Evolutionary conservation across 148 eudicot genomes (phyloP).

Genomic region (Dysphania ambrosioides): DNA sequence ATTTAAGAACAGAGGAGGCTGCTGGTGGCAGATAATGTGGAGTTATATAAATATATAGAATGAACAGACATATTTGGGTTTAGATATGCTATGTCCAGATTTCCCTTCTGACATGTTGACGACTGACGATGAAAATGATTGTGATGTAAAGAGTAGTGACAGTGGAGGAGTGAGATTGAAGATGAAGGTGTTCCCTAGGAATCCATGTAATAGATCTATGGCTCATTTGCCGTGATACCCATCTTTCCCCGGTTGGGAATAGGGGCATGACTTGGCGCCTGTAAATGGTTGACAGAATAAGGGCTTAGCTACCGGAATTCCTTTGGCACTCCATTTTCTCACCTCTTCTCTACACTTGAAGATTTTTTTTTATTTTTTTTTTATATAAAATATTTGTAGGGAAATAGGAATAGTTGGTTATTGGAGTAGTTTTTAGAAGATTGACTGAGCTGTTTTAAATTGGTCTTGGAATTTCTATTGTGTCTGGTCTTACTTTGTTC

Average conservation of each 20-base stretch:
- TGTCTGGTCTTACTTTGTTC: slow-evolving; percentile 10
- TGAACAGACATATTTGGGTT: slow-evolving; percentile 18
- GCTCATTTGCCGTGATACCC: slow-evolving; percentile 28
- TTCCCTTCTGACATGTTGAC: slow-evolving; percentile 11
- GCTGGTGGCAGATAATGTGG: slow-evolving; percentile 11
- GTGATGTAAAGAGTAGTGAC: slow-evolving; percentile 33
- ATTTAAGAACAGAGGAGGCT: background rate
- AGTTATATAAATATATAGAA: slow-evolving; percentile 26
- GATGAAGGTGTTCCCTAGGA: slow-evolving; percentile 23
- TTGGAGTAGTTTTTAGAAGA: slow-evolving; percentile 25
- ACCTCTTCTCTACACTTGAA: slow-evolving; percentile 1
- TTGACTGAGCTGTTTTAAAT: slow-evolving; percentile 13
- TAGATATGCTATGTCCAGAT: slow-evolving; percentile 34
- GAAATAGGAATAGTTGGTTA: slow-evolving; percentile 19
- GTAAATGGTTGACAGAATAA: slow-evolving; percentile 41
- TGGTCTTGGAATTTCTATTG: slow-evolving; percentile 17
- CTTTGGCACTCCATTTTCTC: slow-evolving; percentile 19
- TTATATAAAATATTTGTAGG: slow-evolving; percentile 9
- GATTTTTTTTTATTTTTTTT: background rate
- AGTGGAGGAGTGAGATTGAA: slow-evolving; percentile 10
- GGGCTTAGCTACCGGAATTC: slow-evolving; percentile 33
- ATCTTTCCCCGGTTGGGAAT: background rate
- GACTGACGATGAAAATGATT: slow-evolving; percentile 6
- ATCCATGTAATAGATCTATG: slow-evolving; percentile 16
- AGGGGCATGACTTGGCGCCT: slow-evolving; percentile 15